Base-by-base conservation (phyloP, 176 grass and related monocot species). In the Hordeum vulgare region DNA sequence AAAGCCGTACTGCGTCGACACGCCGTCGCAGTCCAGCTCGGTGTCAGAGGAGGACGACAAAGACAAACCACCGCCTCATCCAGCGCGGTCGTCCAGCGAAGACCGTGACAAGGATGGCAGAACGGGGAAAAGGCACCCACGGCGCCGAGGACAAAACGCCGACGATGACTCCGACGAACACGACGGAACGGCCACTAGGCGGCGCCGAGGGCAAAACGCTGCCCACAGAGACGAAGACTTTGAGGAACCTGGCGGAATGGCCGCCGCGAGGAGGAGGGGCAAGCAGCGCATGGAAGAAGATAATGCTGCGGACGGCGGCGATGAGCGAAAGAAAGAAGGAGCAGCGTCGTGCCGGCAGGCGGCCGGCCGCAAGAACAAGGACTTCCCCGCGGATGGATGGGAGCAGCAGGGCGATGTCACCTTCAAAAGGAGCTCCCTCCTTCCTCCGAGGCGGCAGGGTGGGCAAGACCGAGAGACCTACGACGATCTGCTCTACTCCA, bases 401-500 rank as follows among this genome's bases (percentile, higher is more conserved):
- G 75, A 76, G 34, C 61, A 53, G 36, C 79, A 58, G 45, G 85
- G 45, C 47, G 77, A 33, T 31, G 20, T 86, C 31, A 66, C 17
- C 23, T 82, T 81, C 86, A 82, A 83, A 58, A 77, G 35, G 76
- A 60, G 42, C 10, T 21, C 36, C 5, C 62, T 68, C 2, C 17
- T 18, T 66, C 4, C 56, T n/a, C 11, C 37, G 31, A 61, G 14
- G 64, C 69, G 40, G 51, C 76, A 18, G 73, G 62, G 29, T 9
- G 8, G 65, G 7, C 63, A 8, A 34, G 54, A 57, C 21, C 75
- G 44, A 18, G 85, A 65, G 8, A 66, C 72, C 5, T 82, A 82
- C 35, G 80, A 83, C 31, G 72, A 77, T 28, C 72, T 87, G 10
- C 27, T 87, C 39, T 60, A 82, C 33, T 45, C 86, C n/a, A 45